Conservation (phyloP, 805 yeast species). For the Monosporozyma solicola region DNA sequence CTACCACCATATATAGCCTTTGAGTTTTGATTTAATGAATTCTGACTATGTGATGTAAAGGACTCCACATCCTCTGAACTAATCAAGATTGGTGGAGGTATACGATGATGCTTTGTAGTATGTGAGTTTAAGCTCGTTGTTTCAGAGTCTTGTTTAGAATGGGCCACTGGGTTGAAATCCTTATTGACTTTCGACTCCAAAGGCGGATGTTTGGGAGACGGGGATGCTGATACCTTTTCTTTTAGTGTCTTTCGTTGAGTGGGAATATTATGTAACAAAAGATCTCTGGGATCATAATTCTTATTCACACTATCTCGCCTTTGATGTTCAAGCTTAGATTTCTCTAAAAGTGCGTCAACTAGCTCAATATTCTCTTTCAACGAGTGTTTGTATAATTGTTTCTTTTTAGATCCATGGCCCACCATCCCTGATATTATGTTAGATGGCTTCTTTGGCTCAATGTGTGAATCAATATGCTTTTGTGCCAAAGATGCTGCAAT, state of each 20-base stretch:
- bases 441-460: neutral
- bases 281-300: neutral
- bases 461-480: slow-evolving; percentile 4
- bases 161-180: neutral
- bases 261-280: neutral
- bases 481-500: slow-evolving; percentile 23
- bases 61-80: neutral
- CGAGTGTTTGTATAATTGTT: neutral
- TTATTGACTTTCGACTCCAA: neutral
- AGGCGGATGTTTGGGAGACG: neutral
- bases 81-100: neutral
- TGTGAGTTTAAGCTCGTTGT: neutral
- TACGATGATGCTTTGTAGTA: neutral
- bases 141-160: neutral
- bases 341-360: neutral
- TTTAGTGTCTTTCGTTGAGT: neutral
- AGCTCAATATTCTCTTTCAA: neutral
- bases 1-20: neutral
- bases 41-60: neutral
- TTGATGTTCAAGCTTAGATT: neutral
- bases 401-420: neutral
- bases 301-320: neutral
- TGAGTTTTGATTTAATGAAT: neutral
- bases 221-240: neutral
- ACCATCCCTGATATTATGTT: neutral